Evolutionary conservation across 1,284 basidiomycete species (phyloP).

Genomic region (Fereydounia khargensis): DNA sequence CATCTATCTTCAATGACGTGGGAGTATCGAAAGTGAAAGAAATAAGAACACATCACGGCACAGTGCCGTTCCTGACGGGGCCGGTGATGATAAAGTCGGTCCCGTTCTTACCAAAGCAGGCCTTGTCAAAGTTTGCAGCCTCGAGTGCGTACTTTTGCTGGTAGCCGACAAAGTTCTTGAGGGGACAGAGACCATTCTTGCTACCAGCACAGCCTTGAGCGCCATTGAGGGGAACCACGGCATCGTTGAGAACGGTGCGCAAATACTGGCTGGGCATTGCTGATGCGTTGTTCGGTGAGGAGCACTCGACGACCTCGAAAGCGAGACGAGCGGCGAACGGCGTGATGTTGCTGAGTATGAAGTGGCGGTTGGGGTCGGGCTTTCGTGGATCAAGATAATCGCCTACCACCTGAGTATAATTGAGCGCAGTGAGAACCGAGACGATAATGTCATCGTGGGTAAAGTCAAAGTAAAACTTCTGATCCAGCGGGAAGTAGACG

Average conservation of each 20-base stretch:
- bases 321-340: conserved; percentile 41
- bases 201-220: conserved; percentile 73
- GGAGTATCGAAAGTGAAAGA: no score
- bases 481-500: conserved; percentile 47
- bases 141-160: conserved; percentile 31
- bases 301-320: conserved; percentile 40
- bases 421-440: conserved; percentile 46
- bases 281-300: no score
- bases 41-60: no score
- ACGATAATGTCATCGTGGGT: conserved; percentile 48
- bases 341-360: conserved; percentile 35
- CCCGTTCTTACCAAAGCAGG: conserved; percentile 44
- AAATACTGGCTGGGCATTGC: conserved; percentile 63
- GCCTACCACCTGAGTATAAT: conserved; percentile 43
- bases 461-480: conserved; percentile 50
- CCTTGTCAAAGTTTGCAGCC: conserved; percentile 43
- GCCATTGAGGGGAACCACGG: conserved; percentile 74
- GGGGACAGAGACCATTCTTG: conserved; percentile 77
- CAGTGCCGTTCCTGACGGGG: conserved; percentile 37
- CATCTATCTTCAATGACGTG: no score
- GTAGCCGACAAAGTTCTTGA: conserved; percentile 69
- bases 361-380: conserved; percentile 26
- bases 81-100: conserved; percentile 41
- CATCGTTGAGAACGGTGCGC: conserved; percentile 81
- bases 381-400: conserved; percentile 30